Conservation (phyloP, 306 rosid species). For the Quillaja saponaria region DNA sequence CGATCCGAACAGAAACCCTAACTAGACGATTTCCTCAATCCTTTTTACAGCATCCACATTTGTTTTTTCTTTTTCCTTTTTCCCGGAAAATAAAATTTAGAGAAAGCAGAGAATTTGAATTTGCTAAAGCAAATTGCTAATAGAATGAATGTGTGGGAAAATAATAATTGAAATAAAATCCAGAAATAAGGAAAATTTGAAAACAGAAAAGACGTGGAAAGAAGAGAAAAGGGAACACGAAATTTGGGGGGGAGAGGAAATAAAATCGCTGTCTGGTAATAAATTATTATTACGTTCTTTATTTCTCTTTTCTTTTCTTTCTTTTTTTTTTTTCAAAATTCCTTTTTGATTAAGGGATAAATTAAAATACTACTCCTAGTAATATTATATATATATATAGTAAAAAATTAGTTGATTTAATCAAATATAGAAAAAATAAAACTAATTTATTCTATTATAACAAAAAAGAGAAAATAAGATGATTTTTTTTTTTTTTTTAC, state of each 20-base stretch:
- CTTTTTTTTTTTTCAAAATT: neutral
- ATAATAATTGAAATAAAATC: neutral
- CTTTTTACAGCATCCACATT: neutral
- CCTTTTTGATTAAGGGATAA: neutral
- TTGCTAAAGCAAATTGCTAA: neutral
- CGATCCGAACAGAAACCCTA: conserved; percentile 40
- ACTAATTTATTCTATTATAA: too few species aligned
- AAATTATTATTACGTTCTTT: conserved; percentile 1
- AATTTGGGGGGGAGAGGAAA: conserved; percentile 24
- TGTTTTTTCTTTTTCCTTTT: neutral
- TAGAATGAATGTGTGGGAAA: neutral
- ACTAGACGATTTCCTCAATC: neutral
- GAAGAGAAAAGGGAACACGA: conserved; percentile 21
- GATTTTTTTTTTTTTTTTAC: too few species aligned
- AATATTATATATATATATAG: too few species aligned
- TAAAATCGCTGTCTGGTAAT: conserved; percentile 21
- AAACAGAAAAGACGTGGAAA: conserved; percentile 14
- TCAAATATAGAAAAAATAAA: too few species aligned
- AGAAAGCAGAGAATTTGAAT: neutral
- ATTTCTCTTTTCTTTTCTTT: neutral
- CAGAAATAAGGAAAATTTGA: conserved; percentile 3
- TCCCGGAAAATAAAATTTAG: neutral
- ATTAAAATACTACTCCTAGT: too few species aligned
- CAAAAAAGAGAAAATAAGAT: too few species aligned
- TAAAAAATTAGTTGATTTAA: too few species aligned